Evolutionary conservation across 2,329 filamentous ascomycete genomes (phyloP), one percentile per base, ranked within the genome.

Genomic region (Epichloe elymi): DNA sequence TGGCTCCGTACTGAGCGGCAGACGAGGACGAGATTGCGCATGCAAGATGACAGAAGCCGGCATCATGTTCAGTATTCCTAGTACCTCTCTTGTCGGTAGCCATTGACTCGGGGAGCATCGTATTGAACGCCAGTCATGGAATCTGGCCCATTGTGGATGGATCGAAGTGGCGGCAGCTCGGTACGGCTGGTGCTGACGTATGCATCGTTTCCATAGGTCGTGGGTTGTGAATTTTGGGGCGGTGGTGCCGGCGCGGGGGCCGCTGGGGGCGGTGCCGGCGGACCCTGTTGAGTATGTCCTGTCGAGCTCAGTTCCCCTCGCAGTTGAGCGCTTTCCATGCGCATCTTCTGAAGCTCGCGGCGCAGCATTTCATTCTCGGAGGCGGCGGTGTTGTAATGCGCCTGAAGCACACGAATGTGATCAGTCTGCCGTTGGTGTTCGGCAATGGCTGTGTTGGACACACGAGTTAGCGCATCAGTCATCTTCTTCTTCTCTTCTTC

Each of bases 111-210:
- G 2, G 74, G 67, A 5, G 67, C 65, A 30, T 80, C 78, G 48
- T 83, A 84, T 59, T 83, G 80, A 5, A 84, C 78, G 2, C 80
- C 80, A 1, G 78, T 81, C 80, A 84, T 84, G 1, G 78, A 77
- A 20, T 83, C 80, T 1, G 79, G 74, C 0, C 64, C 65, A 48
- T 67, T 68, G 57, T 70, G 74, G 15, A 80, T 63, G 15, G 74
- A 72, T 11, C 79, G 71, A 37, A 83, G 67, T 2, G 79, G 79
- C 12, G 79, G 79, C 33, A 83, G 66, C 57, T 80, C 74, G 14
- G 72, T 70, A 19, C 75, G 70, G 56, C 60, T 59, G 53, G 67
- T 49, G 53, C 53, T 55, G 53, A 60, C 49, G 50, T 67, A 69
- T 3, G 58, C 57, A 35, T 68, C 67, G 8, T 54, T 50, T 17